Base-by-base conservation (phyloP, 306 rosid genomes). In the Lablab purpureus region DNA sequence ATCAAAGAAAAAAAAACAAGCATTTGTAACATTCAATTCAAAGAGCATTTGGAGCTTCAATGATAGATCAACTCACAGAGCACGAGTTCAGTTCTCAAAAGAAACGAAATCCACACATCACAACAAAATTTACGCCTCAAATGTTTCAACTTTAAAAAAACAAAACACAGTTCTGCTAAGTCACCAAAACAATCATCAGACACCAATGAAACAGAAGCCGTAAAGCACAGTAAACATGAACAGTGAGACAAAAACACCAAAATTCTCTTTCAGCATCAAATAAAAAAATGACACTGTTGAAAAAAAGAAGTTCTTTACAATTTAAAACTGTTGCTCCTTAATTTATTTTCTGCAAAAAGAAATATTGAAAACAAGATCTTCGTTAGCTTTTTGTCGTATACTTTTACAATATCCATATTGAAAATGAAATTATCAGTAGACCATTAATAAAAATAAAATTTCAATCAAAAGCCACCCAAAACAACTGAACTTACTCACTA, bases 71-170 rank as follows among this genome's bases (percentile, higher is more conserved):
- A 40, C 21, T 40, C 51, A 66, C 18, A 66, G 19, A 10, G 18
- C 32, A 37, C 18, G 6, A 37, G 32, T 11, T 40, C 8, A 25
- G 23, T 51, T 52, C 25, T 50, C 2, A 23, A 13, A 25, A 13
- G 2, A 63, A 63, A 63, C 6, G 12, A 27, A 25, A 27, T 3
- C 2, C 5, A 2, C 9, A n/a, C 27, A 36, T 64, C 9, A 30
- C 21, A 36, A 4, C 70, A 8, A 64, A 64, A 4, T 40, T 36
- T 10, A 11, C 4, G 4, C 71, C 28, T 10, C 15, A 9, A 10
- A 36, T 36, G 46, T 65, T 65, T 65, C 71, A 63, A 17, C 46
- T 34, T 13, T n/a, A 40, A 62, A 17, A 13, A 62, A 62, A 62
- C 45, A 14, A 13, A 36, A 65, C 27, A 34, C 27, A n/a, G 27